phyloP scores from a whole-genome alignment of 2,329 filamentous ascomycete species.

The Colletotrichum horii region DNA sequence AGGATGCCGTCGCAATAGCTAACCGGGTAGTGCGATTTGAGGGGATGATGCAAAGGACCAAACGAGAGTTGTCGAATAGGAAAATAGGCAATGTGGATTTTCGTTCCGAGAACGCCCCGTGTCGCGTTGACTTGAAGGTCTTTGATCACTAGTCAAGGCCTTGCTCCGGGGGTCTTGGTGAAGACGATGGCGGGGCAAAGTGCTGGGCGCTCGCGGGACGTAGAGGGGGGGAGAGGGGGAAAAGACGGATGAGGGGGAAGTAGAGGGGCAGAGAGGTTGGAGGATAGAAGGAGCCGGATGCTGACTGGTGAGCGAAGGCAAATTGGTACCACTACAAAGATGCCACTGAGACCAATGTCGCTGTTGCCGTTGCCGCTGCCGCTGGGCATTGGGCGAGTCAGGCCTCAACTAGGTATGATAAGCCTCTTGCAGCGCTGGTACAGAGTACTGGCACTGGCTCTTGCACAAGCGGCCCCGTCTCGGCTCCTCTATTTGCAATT shows the following conservation, averaged over 20 bases:
- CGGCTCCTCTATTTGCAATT: background rate
- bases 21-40: background rate
- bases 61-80: conserved; percentile 9
- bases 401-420: conserved; percentile 16
- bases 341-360: background rate
- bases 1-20: conserved; percentile 16
- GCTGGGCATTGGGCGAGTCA: conserved; percentile 20
- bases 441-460: conserved; percentile 2
- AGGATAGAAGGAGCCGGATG: background rate
- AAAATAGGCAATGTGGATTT: conserved; percentile 4
- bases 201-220: background rate
- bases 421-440: conserved; percentile 3
- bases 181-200: conserved; percentile 10
- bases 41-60: conserved; percentile 14
- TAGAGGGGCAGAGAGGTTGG: background rate
- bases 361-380: background rate
- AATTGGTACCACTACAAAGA: background rate
- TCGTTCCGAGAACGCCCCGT: conserved; percentile 18
- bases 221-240: background rate
- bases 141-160: conserved; percentile 12
- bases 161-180: conserved; percentile 3
- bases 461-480: background rate
- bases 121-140: background rate
- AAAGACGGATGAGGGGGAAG: background rate
- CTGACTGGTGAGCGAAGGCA: background rate